Evolutionary conservation across 805 yeast genomes (phyloP).

Genomic region (Starmerella roubikii): DNA sequence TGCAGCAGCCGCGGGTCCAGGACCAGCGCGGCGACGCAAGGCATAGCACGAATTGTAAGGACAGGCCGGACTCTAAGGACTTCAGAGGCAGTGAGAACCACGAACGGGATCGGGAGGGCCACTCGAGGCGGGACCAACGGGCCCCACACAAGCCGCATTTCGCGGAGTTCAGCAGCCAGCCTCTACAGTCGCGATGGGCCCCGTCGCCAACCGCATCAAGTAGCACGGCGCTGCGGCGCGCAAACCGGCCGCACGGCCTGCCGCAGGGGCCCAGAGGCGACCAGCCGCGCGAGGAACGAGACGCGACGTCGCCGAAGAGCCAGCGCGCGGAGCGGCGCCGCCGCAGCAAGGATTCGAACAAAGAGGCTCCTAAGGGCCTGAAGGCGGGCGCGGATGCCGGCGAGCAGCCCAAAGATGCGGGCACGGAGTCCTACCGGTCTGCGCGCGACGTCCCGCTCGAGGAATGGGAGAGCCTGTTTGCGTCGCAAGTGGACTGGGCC

Average conservation of each 20-base stretch:
- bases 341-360: neutral
- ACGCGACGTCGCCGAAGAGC: neutral
- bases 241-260: neutral
- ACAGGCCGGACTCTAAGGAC: too few species aligned
- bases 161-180: too few species aligned
- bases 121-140: too few species aligned
- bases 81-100: too few species aligned
- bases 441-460: too few species aligned
- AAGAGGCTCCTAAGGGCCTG: neutral
- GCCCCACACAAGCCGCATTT: too few species aligned
- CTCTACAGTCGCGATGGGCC: too few species aligned
- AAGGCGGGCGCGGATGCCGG: neutral
- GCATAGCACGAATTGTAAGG: too few species aligned
- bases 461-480: conserved; percentile 5
- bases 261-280: neutral
- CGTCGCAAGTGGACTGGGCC: conserved; percentile 8
- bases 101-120: too few species aligned
- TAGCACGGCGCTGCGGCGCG: neutral
- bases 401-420: neutral
- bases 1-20: too few species aligned
- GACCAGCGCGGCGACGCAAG: too few species aligned
- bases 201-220: too few species aligned
- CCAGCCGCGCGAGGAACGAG: neutral
- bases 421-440: neutral
- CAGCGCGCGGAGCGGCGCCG: neutral